A percentile compares a stretch with the other conserved stretches of the same genome.
Evolutionary conservation across 768 basidiomycete species (phyloP).

Genomic region (Tricholoma furcatifolium): DNA sequence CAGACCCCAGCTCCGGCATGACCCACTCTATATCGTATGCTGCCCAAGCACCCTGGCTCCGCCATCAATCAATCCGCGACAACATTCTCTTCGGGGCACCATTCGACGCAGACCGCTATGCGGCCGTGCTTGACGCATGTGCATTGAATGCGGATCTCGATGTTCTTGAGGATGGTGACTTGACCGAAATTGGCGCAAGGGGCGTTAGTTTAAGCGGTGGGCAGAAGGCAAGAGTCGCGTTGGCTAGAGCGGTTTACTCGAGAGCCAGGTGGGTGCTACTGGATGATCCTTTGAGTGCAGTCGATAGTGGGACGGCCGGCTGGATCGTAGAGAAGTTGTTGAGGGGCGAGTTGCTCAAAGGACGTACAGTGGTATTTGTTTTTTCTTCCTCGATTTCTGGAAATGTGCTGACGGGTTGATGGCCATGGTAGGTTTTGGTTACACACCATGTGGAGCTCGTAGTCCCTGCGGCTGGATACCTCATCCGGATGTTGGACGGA

Average conservation of each 20-base stretch:
- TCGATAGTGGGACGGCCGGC: constrained; percentile 46
- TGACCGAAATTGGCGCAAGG: constrained; percentile 80
- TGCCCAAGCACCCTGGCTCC: constrained; percentile 69
- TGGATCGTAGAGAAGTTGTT: constrained; percentile 50
- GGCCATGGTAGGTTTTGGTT: constrained; percentile 50
- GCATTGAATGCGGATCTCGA: constrained; percentile 80
- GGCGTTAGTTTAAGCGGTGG: constrained; percentile 80
- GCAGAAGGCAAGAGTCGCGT: constrained; percentile 80
- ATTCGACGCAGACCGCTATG: constrained; percentile 71
- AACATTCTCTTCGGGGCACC: constrained; percentile 82
- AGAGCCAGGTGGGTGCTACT: constrained; percentile 67
- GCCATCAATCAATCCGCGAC: constrained; percentile 71
- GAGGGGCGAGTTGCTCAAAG: constrained; percentile 59
- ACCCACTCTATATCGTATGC: constrained; percentile 70
- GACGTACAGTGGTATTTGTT: constrained; percentile 60
- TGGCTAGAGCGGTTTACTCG: constrained; percentile 82
- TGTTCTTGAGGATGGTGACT: constrained; percentile 83
- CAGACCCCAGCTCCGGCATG: constrained; percentile 55
- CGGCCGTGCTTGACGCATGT: constrained; percentile 79
- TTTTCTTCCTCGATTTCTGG: background rate
- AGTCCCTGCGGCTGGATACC: constrained; percentile 66
- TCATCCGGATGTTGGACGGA: constrained; percentile 76
- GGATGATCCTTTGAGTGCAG: constrained; percentile 81
- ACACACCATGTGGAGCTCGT: constrained; percentile 84
- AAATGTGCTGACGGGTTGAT: background rate